Base-by-base conservation (phyloP, 2,329 filamentous ascomycete species). In the Ceratocystis harringtonii region DNA sequence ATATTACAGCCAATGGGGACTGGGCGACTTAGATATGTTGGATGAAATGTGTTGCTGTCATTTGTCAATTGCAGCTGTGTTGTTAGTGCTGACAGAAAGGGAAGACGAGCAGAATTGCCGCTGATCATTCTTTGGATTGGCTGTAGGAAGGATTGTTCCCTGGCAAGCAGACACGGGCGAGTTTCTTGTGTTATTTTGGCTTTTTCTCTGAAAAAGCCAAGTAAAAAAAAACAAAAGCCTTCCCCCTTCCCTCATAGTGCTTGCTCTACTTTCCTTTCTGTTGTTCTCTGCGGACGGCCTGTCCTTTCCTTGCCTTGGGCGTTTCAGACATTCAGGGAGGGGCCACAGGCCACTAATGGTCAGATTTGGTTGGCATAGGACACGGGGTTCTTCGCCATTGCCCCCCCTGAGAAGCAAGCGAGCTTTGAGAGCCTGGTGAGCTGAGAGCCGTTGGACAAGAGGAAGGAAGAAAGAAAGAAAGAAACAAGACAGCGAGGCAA, bases 241-340 rank as follows among this genome's bases (percentile, higher is more conserved):
- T 5, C 52, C 8, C 28, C 7, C 15, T 32, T 25, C 32, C 10
- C 6, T 58, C 30, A 17, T 17, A 32, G 15, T 61, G 30, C 30
- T 61, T 61, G 30, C 30, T 61, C 30, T 19, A 2, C 15, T 61
- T 44, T 43, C 25, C n/a, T 19, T 61, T 28, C 48, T 45, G 22
- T 61, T 61, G 2, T 61, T 61, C n/a, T 44, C 10, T 25, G 19
- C 44, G 32, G 32, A 41, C 5, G 58, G 48, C 48, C 48, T 52
- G 15, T 52, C 12, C 52, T 58, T 41, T 58, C 52, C 52, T 58
- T 32, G 52, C 52, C 52, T 58, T 17, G 22, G 52, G 52, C 52
- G 52, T 58, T 58, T 58, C 52, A 58, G 52, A 58, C 52, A 58
- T 58, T 17, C 52, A 58, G 52, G 52, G 52, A 58, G 52, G 52